A percentile compares a stretch with the other conserved stretches of the same genome.
Evolutionary conservation across 2,329 filamentous ascomycete species (phyloP).

Genomic region (Fusarium foetens): DNA sequence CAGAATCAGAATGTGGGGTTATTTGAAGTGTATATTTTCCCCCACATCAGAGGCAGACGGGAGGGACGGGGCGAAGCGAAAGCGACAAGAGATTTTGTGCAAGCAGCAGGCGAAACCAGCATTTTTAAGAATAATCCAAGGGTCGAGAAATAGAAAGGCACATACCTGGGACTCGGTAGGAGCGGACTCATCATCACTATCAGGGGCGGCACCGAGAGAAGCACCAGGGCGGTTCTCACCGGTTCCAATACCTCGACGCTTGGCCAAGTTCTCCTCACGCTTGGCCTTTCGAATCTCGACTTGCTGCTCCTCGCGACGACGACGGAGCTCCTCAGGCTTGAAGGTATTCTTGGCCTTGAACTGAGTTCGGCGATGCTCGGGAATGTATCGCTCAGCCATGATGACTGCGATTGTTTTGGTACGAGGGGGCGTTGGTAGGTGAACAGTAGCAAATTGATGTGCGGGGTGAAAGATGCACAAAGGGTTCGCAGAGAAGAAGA

Average conservation of each 20-base stretch:
- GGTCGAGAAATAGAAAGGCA: constrained; percentile 24
- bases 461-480: constrained; percentile 43
- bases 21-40: constrained; percentile 43
- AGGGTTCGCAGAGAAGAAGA: constrained; percentile 24
- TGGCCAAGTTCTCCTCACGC: constrained; percentile 98
- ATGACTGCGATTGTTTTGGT: constrained; percentile 54
- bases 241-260: constrained; percentile 91
- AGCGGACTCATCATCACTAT: constrained; percentile 96
- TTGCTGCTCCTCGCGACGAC: constrained; percentile 98
- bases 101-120: not conserved
- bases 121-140: constrained; percentile 4
- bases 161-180: constrained; percentile 95
- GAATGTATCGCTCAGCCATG: constrained; percentile 99
- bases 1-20: constrained; percentile 48
- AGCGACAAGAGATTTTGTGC: constrained; percentile 17
- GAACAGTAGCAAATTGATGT: constrained; percentile 44
- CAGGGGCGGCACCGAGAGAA: constrained; percentile 85
- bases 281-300: constrained; percentile 99
- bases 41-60: constrained; percentile 47
- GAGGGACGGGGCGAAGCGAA: constrained; percentile 33
- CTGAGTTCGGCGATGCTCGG: constrained; percentile 97
- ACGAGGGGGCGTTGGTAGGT: constrained; percentile 39
- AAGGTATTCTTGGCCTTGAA: constrained; percentile 99
- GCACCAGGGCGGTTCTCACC: constrained; percentile 83
- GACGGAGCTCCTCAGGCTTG: constrained; percentile 98